Base-by-base conservation (phyloP, 768 basidiomycete genomes). In the Tremella yokohamensis region DNA sequence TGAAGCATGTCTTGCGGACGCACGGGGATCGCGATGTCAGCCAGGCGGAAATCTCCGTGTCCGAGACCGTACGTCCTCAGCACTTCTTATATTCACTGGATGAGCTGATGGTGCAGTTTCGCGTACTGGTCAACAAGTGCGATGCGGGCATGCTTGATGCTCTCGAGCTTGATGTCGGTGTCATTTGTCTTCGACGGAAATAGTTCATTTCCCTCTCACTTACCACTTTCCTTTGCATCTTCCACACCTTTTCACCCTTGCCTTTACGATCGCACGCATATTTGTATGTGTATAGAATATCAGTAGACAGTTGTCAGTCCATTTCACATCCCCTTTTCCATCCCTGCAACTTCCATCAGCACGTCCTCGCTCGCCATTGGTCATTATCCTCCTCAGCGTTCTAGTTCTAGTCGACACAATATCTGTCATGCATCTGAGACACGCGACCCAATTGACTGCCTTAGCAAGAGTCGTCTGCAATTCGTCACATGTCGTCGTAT, bases 101-200 rank as follows among this genome's bases (percentile, higher is more conserved):
- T 6, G 15, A 15, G 57, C 52, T 54, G 48, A 60, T 29, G 18
- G 3, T 3, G 25, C 51, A 69, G 68, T 69, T 66, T 52, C 57
- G 55, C 16, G 56, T 61, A 18, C 56, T 69, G 2, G 50, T 64
- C 3, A 64, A 64, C 29, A 69, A 69, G 49, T 69, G 68, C 50
- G 68, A 69, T 34, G 39, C 59, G 11, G 68, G 68, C 24, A 62
- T 56, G 24, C 52, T 69, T 8, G 68, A 69, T 38, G 60, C 49
- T 11, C 53, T 64, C 15, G 57, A 65, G 34, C 60, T 69, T 26
- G 68, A 69, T 47, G 48, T 66, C n/a, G 68, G 64, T 9, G 55
- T 69, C 24, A 39, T 69, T 15, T 60, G 61, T 18, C 55, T 56
- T 62, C 44, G 58, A 16, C 57, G 66, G n/a, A 45, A 34, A 29